phyloP scores from a whole-genome alignment of 108 stramenopile genomes.

The Discostella stelligeroides region DNA sequence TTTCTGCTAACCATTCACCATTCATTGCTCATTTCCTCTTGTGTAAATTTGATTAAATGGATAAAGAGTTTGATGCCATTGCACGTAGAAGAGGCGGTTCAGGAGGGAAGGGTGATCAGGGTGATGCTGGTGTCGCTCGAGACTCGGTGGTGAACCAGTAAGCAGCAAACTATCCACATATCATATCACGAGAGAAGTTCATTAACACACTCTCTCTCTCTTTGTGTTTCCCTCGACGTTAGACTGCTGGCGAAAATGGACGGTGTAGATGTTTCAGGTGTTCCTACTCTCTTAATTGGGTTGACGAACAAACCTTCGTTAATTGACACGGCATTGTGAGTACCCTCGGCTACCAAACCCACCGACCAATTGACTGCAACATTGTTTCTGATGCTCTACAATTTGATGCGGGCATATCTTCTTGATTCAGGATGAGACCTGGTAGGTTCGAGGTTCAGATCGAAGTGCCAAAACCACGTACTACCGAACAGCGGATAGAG shows the following conservation, averaged over 20 bases:
- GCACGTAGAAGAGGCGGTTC: constrained; percentile 76
- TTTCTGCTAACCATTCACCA: background rate
- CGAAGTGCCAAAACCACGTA: constrained; percentile 82
- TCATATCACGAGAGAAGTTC: no score
- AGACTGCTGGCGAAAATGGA: constrained; percentile 92
- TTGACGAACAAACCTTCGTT: constrained; percentile 93
- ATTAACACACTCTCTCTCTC: background rate
- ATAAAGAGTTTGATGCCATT: constrained; percentile 91
- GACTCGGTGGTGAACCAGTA: constrained; percentile 70
- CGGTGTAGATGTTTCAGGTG: constrained; percentile 83
- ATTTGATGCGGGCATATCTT: background rate
- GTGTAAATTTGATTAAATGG: background rate
- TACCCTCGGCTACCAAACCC: background rate
- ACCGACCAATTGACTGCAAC: background rate
- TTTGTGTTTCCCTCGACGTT: constrained; percentile 8
- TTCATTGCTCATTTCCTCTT: background rate
- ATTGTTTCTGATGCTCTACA: background rate
- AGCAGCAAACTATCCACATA: background rate
- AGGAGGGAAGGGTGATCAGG: constrained; percentile 75
- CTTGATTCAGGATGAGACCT: constrained; percentile 51
- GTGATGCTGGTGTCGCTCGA: constrained; percentile 92
- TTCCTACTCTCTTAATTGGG: constrained; percentile 91
- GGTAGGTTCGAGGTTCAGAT: constrained; percentile 90
- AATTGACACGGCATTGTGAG: constrained; percentile 74
- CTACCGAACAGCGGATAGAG: constrained; percentile 65